A percentile compares a stretch with the other conserved stretches of the same genome.
Conservation (phyloP, 1,284 basidiomycete genomes). For the Xerocomus nothofagi region DNA sequence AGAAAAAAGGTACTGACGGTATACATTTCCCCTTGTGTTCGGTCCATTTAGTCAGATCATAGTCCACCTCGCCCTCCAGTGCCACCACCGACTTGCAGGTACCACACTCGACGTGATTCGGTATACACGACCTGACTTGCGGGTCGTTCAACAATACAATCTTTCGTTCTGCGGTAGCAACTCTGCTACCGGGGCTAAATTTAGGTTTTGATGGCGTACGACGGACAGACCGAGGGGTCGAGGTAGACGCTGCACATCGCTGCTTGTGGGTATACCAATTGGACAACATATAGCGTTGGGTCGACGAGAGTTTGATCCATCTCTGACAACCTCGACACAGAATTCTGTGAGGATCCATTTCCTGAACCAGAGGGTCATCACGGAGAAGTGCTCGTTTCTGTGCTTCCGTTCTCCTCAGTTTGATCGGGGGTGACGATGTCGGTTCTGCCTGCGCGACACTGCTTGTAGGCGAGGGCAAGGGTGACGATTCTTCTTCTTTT, state of each 20-base stretch:
- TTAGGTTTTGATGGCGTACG: constrained; percentile 20
- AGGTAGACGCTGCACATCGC: constrained; percentile 45
- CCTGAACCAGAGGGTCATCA: constrained; percentile 50
- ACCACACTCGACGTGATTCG: constrained; percentile 48
- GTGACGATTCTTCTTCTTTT: constrained; percentile 16
- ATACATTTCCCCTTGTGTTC: constrained; percentile 55
- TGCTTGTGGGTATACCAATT: constrained; percentile 57
- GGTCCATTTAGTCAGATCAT: constrained; percentile 57
- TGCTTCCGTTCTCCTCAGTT: constrained; percentile 34
- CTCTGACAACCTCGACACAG: constrained; percentile 59
- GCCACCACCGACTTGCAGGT: constrained; percentile 45
- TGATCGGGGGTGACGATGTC: constrained; percentile 11
- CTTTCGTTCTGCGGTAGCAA: constrained; percentile 59
- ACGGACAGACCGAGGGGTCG: constrained; percentile 22
- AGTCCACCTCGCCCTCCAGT: constrained; percentile 50
- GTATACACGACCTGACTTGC: constrained; percentile 49
- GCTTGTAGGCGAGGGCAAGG: constrained; percentile 8
- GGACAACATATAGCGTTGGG: constrained; percentile 42
- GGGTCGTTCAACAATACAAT: constrained; percentile 59
- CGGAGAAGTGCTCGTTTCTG: constrained; percentile 54
- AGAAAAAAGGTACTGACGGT: constrained; percentile 40
- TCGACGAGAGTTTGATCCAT: constrained; percentile 54
- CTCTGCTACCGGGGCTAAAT: constrained; percentile 51
- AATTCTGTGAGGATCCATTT: constrained; percentile 49
- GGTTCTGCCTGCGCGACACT: neutral